Conservation (phyloP, 140 eudicot genomes). For the Stevia rebaudiana region DNA sequence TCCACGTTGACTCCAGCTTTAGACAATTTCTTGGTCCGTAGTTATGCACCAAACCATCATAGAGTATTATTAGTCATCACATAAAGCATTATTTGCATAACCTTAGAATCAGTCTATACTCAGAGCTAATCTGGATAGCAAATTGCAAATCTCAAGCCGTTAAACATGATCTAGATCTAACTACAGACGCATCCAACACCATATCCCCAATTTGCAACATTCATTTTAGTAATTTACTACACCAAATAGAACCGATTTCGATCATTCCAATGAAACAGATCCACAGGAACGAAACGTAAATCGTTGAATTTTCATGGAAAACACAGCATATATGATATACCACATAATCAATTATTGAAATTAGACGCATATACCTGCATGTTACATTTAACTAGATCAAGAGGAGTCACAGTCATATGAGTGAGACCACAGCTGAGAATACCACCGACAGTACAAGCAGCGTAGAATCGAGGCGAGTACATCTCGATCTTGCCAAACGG, state of each 20-base stretch:
- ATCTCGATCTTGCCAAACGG: conserved; percentile 53
- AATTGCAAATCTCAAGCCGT: background rate
- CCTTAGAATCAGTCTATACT: background rate
- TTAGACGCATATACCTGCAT: conserved; percentile 48
- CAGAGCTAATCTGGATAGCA: background rate
- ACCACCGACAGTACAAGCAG: conserved; percentile 67
- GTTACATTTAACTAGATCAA: conserved; percentile 71
- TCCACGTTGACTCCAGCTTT: background rate
- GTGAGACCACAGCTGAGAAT: conserved; percentile 71
- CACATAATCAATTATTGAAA: background rate
- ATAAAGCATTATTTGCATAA: background rate
- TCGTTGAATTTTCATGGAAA: background rate
- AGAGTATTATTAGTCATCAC: conserved; percentile 5
- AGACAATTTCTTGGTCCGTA: background rate
- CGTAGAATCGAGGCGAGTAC: conserved; percentile 55
- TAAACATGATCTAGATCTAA: conserved; percentile 8
- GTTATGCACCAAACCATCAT: background rate
- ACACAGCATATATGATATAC: background rate
- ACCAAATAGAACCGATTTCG: background rate
- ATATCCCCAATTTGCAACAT: background rate
- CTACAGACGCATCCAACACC: background rate
- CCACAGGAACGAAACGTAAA: background rate
- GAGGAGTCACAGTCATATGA: conserved; percentile 72
- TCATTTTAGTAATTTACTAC: conserved; percentile 3
- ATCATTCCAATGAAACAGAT: background rate